Base-by-base conservation (phyloP, 306 rosid genomes). In the Acacia crassicarpa region DNA sequence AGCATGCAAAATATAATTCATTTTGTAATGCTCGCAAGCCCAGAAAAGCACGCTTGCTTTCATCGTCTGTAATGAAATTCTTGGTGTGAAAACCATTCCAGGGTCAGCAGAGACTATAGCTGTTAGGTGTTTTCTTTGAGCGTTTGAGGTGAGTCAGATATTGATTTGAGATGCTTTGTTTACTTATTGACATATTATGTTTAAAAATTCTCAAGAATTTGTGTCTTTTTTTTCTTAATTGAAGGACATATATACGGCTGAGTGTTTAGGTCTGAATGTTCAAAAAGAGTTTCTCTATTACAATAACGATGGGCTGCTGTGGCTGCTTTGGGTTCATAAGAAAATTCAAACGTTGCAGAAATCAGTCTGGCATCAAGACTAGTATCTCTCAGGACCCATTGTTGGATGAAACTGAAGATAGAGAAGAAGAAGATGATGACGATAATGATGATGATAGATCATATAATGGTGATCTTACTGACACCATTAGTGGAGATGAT, bases 321-420 rank as follows among this genome's bases (percentile, higher is more conserved):
- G 86, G 87, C 85, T 96, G 99, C 90, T 96, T 96, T 33, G 97
- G 97, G 48, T 93, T 93, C 78, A 78, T 84, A 19, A 83, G 90
- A 80, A 90, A 73, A 74, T 84, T 77, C 43, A 89, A 87, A 78
- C 82, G 75, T 49, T 62, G 27, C 44, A 86, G 81, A 72, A 85
- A 83, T 45, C 77, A 66, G 74, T 78, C 84, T 46, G 84, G 82
- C 70, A 79, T 61, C 25, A 89, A 85, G 75, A 81, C 61, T 67
- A 86, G 78, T 79, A 88, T 78, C 82, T 90, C 92, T 19, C 91
- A 84, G 78, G 94, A 89, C 73, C 85, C 66, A 33, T 84, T 93
- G 86, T 86, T 89, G 86, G 92, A 83, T 59, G 91, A 85, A 58
- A 58, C 27, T 58, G 65, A 58, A 20, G 98, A 96, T 78, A 66